Evolutionary conservation across 176 grass and related monocot species (phyloP), one percentile per base, ranked within the genome.

Genomic region (Triticum aestivum): DNA sequence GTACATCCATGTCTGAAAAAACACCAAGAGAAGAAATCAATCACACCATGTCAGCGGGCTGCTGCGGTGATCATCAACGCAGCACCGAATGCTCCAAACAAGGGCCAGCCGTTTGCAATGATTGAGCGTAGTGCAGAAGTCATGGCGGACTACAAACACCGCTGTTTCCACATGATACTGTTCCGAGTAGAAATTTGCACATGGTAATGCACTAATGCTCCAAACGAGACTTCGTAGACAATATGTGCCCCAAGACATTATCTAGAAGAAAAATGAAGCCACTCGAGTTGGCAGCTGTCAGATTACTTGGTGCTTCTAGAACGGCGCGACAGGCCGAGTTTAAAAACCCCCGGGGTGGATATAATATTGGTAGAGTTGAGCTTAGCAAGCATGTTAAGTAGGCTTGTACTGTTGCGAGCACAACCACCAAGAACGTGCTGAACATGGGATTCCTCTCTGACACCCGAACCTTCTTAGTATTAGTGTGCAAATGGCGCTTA

Each of bases 1-100:
- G 90, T 99, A 99, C 92, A 99, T 99, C 97, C 97, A 99, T 90
- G 97, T 99, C 97, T 99, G 91, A 51, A 41, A 41, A 87, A 87
- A 67, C 39, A 79, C 33, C 81, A 79, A 17, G 69, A 79, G 54
- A 77, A 45, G 2, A 47, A 47, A 45, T 11, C 13, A 58, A 59
- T 59, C 7, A 59, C 51, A 65, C 18, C 83, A 41, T 59, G 62
- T 81, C 39, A 89, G 63, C 4, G 1, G 15, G 5, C 77, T 52
- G 61, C 13, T 8, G 15, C 13, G 38, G 56, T 29, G 11, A 8
- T 37, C 64, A 65, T 38, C 35, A 51, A 39, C 49, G 3, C 44
- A 23, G 84, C 9, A 47, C 38, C 26, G 26, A 30, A 32, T 30
- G 73, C 45, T 51, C 26, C 45, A 76, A 47, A 76, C 73, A 76